Evolutionary conservation across 1,284 basidiomycete species (phyloP), one percentile per base, ranked within the genome.

Genomic region (Lignosus rhinocerotis): DNA sequence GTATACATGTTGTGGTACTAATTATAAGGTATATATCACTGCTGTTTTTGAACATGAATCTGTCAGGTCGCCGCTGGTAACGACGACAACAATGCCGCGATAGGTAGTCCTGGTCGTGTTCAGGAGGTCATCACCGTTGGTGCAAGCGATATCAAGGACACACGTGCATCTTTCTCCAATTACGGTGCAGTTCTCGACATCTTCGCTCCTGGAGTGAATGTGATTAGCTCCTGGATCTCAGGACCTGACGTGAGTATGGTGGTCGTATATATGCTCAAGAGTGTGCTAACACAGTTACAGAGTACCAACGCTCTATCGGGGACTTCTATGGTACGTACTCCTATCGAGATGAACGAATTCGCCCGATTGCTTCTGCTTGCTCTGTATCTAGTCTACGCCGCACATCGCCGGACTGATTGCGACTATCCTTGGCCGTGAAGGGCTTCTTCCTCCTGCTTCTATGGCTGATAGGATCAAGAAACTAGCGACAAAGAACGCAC

Each of bases 71-170:
- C 36, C 36, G 36, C 36, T 38, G 36, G 36, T 38, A 38, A 38
- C 36, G 36, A 38, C 25, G 25, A 25, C 25, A 25, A 25, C 25
- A 25, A 64, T 33, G 62, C 62, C 10, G 16, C 38, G 6, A 25
- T 12, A 14, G 19, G 33, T 45, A 59, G 56, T 33, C 62, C 62
- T 11, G 59, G 56, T 10, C 59, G 60, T 21, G 51, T 49, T n/a
- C 16, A 80, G 44, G 79, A 79, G 47, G 81, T 81, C 55, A 76
- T 85, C 62, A 85, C 84, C 36, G 82, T 87, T 61, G 84, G 82
- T 46, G 81, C 81, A 10, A 77, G 78, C 16, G 78, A 78, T 53
- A 73, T 80, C 51, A 72, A 67, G 49, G 83, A 87, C 70, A 75
- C 77, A 57, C 77, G 80, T 56, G 84, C 84, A 51, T 82, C 81